These are phyloP conservation scores for Gossypium thurberi DNA, from an alignment of 345 rosid genomes.

Conservation along the genomic window DNA sequence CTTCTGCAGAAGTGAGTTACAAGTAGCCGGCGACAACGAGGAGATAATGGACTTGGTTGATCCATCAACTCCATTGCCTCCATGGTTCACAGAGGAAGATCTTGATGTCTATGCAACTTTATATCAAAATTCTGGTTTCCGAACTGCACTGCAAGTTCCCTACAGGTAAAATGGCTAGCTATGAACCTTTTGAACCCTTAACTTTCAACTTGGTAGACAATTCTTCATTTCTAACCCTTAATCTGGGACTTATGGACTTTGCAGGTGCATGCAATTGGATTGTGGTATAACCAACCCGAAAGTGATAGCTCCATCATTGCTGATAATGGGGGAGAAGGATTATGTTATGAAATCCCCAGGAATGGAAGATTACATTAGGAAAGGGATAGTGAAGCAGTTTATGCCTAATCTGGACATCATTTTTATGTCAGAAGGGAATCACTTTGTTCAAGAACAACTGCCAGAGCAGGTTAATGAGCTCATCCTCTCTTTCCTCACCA, in stretches of 20 bases:
- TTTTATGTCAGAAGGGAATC: slow-evolving; percentile 41
- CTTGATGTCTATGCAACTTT: slow-evolving; percentile 34
- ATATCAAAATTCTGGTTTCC: slow-evolving; percentile 43
- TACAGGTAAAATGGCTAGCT: slow-evolving; percentile 11
- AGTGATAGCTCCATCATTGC: slow-evolving; percentile 11
- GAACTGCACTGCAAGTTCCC: slow-evolving; percentile 36
- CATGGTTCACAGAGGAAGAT: slow-evolving; percentile 46
- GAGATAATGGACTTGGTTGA: slow-evolving; percentile 53
- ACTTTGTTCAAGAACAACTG: slow-evolving; percentile 49
- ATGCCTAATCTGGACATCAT: slow-evolving; percentile 14
- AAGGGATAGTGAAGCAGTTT: slow-evolving; percentile 6
- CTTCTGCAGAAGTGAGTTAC: slow-evolving; percentile 32
- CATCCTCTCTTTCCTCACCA: slow-evolving; percentile 32
- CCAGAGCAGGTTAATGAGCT: slow-evolving; percentile 41
- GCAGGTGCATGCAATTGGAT: background rate
- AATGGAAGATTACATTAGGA: background rate
- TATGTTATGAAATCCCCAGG: background rate
- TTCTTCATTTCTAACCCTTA: too few species aligned
- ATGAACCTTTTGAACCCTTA: too few species aligned
- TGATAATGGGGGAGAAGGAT: slow-evolving; percentile 13
- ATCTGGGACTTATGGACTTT: too few species aligned
- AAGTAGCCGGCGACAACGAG: slow-evolving; percentile 27
- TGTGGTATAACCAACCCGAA: background rate
- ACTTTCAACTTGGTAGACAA: too few species aligned
- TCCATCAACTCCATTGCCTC: slow-evolving; percentile 38